Percentiles rank a stretch among this genome's conserved stretches.
Evolutionary conservation across 495 filamentous ascomycete species (phyloP).

Genomic region (Neurospora sp.): DNA sequence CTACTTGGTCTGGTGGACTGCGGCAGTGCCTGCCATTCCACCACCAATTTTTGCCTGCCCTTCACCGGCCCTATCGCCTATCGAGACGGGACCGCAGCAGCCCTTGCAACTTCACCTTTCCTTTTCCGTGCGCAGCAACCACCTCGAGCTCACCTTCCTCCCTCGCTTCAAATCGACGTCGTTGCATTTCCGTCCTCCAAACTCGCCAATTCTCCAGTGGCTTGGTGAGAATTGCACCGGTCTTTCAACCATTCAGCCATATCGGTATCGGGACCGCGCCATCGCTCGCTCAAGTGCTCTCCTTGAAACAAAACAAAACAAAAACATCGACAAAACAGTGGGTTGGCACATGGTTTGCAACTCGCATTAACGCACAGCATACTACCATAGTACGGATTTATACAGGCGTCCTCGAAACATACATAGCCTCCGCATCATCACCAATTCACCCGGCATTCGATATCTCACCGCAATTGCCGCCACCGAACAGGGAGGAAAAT

Average conservation of each 20-base stretch:
- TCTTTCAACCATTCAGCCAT: neutral
- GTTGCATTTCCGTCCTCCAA: neutral
- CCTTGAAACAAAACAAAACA: neutral
- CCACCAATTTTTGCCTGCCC: neutral
- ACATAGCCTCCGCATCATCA: neutral
- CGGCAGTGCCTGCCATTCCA: neutral
- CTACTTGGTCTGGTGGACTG: neutral
- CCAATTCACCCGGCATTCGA: neutral
- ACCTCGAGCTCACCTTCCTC: neutral
- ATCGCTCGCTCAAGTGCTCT: neutral
- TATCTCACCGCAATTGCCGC: constrained; percentile 4
- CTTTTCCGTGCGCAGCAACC: neutral
- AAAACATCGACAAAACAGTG: neutral
- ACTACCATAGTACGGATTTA: neutral
- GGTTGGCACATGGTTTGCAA: neutral
- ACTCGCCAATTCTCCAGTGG: neutral
- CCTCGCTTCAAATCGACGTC: neutral
- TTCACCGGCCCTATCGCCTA: neutral
- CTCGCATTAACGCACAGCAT: neutral
- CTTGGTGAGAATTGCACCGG: neutral
- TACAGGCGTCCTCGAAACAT: neutral
- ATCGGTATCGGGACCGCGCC: neutral
- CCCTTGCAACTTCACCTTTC: neutral
- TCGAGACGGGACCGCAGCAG: neutral
- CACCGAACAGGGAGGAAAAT: neutral